Base-by-base conservation (phyloP, 495 filamentous ascomycete species). In the Jackrogersella multiformis region DNA sequence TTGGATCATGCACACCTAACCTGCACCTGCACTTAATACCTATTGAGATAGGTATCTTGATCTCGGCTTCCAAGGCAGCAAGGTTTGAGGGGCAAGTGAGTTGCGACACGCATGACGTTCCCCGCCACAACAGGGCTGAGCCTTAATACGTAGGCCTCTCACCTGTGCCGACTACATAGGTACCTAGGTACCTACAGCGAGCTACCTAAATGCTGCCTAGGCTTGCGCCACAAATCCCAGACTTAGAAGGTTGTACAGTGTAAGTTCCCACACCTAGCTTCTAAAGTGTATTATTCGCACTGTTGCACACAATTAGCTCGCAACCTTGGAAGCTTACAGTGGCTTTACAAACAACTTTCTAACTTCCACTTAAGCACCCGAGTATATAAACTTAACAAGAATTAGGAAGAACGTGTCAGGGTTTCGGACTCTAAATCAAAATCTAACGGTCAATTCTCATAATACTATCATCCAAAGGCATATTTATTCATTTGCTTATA, bases 51-150 rank as follows among this genome's bases (percentile, higher is more conserved):
- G 24, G 64, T 59, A 56, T 67, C 38, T 52, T 30, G 42, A 39
- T 23, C 20, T 49, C 58, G 38, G 36, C 13, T n/a, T n/a, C n/a
- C n/a, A n/a, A n/a, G n/a, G n/a, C n/a, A n/a, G n/a, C n/a, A n/a
- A n/a, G 15, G 9, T 8, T 8, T 23, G 61, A 69, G 69, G 69
- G 69, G 69, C 69, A 61, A 61, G 26, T 16, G 56, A 60, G 60
- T 61, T 70, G 71, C 71, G 68, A 71, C 68, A 58, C 39, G 55
- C 49, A 72, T 74, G 73, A 74, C 70, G 73, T 69, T 58, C 49
- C 53, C 60, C 70, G 66, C 61, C 66, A 62, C 69, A 49, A 41
- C 42, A 58, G 39, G 24, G 53, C 62, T 66, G 48, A 52, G 55
- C 28, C n/a, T n/a, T n/a, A n/a, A n/a, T n/a, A n/a, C n/a, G n/a